phyloP scores from a whole-genome alignment of 2,329 filamentous ascomycete genomes.

The Dactylellina drechsleri region DNA sequence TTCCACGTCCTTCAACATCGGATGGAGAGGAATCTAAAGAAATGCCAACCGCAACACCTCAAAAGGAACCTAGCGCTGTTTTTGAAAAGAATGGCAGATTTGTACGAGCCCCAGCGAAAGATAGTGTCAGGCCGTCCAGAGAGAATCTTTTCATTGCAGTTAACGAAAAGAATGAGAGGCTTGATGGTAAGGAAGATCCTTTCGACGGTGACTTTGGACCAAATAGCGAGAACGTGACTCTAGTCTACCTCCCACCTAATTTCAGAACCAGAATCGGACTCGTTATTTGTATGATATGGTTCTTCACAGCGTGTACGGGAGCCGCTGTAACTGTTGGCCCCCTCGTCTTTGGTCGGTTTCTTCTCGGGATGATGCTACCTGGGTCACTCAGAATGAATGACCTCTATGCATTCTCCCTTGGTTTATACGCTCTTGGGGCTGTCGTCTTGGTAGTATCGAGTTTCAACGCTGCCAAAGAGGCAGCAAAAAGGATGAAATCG shows the following conservation, averaged over 20 bases:
- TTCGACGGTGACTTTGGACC: constrained; percentile 71
- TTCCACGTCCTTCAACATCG: constrained; percentile 56
- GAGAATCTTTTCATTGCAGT: constrained; percentile 82
- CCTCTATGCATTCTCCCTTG: constrained; percentile 93
- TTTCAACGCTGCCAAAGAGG: constrained; percentile 53
- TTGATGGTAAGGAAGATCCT: constrained; percentile 69
- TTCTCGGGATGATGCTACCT: constrained; percentile 80
- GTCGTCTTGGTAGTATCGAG: constrained; percentile 69
- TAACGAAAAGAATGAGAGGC: constrained; percentile 72
- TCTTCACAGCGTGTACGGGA: constrained; percentile 88
- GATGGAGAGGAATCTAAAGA: constrained; percentile 33
- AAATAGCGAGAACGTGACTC: constrained; percentile 71
- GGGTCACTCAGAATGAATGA: constrained; percentile 82
- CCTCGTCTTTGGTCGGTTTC: constrained; percentile 80
- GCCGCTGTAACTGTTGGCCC: constrained; percentile 87
- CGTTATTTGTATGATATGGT: constrained; percentile 91
- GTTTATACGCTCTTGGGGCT: constrained; percentile 81
- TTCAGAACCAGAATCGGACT: constrained; percentile 82
- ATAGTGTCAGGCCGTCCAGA: constrained; percentile 92
- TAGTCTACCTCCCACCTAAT: constrained; percentile 83
- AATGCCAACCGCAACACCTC: constrained; percentile 21
- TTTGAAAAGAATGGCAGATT: constrained; percentile 80
- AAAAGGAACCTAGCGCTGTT: constrained; percentile 61
- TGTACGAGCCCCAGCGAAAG: constrained; percentile 90
- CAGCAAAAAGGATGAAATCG: constrained; percentile 20